Evolutionary conservation across 78 protist species (phyloP), one percentile per base, ranked within the genome.

Genomic region (Dictyostelium brefeldianum): DNA sequence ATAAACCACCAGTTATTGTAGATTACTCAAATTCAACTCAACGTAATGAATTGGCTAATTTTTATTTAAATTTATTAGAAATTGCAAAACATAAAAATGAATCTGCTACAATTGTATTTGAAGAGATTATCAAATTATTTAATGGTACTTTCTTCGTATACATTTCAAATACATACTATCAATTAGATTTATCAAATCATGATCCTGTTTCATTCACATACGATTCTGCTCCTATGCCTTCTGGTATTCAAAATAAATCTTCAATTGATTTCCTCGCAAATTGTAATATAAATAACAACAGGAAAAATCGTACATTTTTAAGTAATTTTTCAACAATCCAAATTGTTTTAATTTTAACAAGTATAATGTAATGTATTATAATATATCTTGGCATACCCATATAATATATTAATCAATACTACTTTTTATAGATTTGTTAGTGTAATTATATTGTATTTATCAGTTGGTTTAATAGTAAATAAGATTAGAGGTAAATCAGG

Each of bases 201-300:
- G 36, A 15, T 3, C 91, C 91, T 15, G 31, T 71, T 9, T 15
- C 46, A 18, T 43, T 75, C 15, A 22, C 22, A 0, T 84, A 84
- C 25, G 9, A 46, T 17, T 82, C 81, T 46, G 20, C 81, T 27
- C 77, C 91, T 57, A n/a, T 84, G 43, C 83, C 91, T 74, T 41
- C 64, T 36, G 91, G 91, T 18, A 3, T 6, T 46, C 43, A 59
- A 20, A 36, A 81, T 12, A 27, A 6, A 8, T 65, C 74, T 5
- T n/a, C 14, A 10, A 15, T 59, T 7, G 27, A 59, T 11, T 17
- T 11, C 7, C 1, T 25, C 3, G 2, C 84, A 25, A 25, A 4
- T 15, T 51, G 56, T 51, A 14, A 51, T 3, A 51, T 12, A 51
- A 51, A 51, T 51, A 51, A 51, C 4, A 51, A 51, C 4, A 51